Evolutionary conservation across 78 protist genomes (phyloP).

Genomic region (Pigoraptor vietnamica): DNA sequence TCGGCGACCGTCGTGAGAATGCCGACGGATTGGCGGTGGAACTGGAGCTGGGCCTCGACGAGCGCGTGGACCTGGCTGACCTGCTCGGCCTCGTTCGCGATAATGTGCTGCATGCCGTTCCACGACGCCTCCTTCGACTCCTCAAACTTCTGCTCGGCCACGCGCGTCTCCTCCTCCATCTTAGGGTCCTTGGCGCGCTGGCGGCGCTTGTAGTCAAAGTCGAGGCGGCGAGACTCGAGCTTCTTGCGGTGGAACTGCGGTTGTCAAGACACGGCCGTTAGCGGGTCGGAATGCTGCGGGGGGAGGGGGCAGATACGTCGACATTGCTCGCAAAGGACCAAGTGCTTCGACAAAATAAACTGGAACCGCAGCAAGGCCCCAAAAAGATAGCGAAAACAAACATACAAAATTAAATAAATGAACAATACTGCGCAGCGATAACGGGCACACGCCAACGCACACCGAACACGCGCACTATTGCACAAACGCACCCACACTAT

Average conservation of each 20-base stretch:
- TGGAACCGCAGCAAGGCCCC: too few relatives aligned
- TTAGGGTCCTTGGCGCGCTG: not conserved
- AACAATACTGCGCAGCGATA: too few relatives aligned
- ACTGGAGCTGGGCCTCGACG: not conserved
- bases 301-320: too few relatives aligned
- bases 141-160: not conserved
- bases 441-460: too few relatives aligned
- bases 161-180: not conserved
- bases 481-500: too few relatives aligned
- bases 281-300: too few relatives aligned
- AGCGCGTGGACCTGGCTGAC: not conserved
- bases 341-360: too few relatives aligned
- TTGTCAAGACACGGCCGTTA: too few relatives aligned
- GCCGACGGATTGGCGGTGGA: not conserved
- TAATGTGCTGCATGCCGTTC: not conserved
- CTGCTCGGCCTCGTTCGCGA: constrained; percentile 9
- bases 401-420: too few relatives aligned
- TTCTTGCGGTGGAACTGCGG: constrained; percentile 3
- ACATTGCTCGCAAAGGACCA: too few relatives aligned
- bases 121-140: constrained; percentile 5
- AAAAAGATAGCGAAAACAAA: too few relatives aligned
- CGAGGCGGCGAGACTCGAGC: constrained; percentile 3
- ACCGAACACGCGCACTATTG: too few relatives aligned
- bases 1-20: not conserved
- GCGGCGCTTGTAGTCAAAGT: constrained; percentile 6